Evolutionary conservation across 495 filamentous ascomycete species (phyloP).

Genomic region (Thermothielavioides terrestris): DNA sequence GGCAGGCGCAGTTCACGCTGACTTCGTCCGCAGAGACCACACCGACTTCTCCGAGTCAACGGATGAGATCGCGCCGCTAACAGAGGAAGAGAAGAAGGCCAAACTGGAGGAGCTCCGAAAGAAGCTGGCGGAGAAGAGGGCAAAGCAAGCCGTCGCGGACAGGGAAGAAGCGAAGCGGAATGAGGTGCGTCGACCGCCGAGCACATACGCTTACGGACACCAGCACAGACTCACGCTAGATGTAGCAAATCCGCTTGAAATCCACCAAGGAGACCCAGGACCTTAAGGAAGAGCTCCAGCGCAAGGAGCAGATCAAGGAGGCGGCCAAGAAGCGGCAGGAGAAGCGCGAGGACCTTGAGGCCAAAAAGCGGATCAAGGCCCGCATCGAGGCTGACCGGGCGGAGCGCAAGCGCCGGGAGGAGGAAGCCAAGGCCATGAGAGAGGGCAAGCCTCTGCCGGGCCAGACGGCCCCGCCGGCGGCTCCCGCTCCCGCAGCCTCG

Average conservation of each 20-base stretch:
- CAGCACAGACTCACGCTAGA: conserved; percentile 7
- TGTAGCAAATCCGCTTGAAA: conserved; percentile 77
- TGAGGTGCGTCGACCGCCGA: conserved; percentile 46
- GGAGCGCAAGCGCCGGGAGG: conserved; percentile 70
- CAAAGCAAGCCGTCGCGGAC: conserved; percentile 60
- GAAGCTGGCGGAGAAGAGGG: conserved; percentile 65
- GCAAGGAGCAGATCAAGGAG: conserved; percentile 85
- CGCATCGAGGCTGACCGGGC: conserved; percentile 89
- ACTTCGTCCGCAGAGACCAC: conserved; percentile 50
- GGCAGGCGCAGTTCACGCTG: background rate
- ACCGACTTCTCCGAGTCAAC: conserved; percentile 89
- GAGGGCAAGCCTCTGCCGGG: conserved; percentile 57
- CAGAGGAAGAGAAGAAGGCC: conserved; percentile 80
- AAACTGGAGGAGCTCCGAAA: conserved; percentile 64
- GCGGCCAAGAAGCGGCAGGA: conserved; percentile 75
- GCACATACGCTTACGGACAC: too few species aligned
- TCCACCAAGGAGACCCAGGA: conserved; percentile 70
- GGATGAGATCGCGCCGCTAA: conserved; percentile 82
- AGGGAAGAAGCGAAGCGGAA: conserved; percentile 83
- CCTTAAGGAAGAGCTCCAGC: conserved; percentile 71
- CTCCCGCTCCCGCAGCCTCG: conserved; percentile 25
- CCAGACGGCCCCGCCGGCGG: conserved; percentile 32
- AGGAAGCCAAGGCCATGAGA: conserved; percentile 73
- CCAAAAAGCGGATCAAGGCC: conserved; percentile 78
- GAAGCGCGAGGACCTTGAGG: conserved; percentile 78